Evolutionary conservation across 768 basidiomycete genomes (phyloP), one percentile per base, ranked within the genome.

Genomic region (Mycena capillaripes): DNA sequence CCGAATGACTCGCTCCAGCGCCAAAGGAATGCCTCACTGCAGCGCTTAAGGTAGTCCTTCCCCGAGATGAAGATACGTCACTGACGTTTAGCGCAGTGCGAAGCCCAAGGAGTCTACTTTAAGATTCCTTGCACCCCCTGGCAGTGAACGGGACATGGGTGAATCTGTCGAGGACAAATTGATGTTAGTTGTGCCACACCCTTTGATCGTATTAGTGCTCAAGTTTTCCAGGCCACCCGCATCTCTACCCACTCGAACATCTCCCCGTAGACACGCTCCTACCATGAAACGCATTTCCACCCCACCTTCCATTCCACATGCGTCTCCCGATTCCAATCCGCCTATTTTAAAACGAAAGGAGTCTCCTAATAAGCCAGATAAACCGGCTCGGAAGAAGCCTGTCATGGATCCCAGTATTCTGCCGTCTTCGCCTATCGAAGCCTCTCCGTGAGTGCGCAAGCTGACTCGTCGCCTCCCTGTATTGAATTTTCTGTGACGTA

Each of bases 371-470:
- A 70, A 70, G 56, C 62, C 62, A 19, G 55, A 57, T 25, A 57
- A 70, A 52, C 69, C 69, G 16, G 11, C 62, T 25, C 55, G 69
- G 42, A 70, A 70, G 62, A 73, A 66, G 23, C 58, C 62, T 36
- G 46, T 48, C 58, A 58, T 70, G 70, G 60, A 78, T 72, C 5
- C 53, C 12, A 36, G 59, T 4, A 17, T 30, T 53, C 8, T 32
- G 21, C 40, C 61, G 16, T 71, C 65, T 17, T 73, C 75, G 53
- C 69, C 75, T 30, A 64, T 71, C 53, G 59, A 73, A 70, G 66
- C 25, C 40, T 57, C 65, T 57, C 48, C 65, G 64, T 66, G 9
- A 42, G 64, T 62, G 25, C 27, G 34, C 12, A 34, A 48, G 12
- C 19, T 29, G 34, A 19, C 16, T 38, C 38, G 38, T 38, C 11